Evolutionary conservation across 2,329 filamentous ascomycete species (phyloP).

Genomic region (Cytospora mali): DNA sequence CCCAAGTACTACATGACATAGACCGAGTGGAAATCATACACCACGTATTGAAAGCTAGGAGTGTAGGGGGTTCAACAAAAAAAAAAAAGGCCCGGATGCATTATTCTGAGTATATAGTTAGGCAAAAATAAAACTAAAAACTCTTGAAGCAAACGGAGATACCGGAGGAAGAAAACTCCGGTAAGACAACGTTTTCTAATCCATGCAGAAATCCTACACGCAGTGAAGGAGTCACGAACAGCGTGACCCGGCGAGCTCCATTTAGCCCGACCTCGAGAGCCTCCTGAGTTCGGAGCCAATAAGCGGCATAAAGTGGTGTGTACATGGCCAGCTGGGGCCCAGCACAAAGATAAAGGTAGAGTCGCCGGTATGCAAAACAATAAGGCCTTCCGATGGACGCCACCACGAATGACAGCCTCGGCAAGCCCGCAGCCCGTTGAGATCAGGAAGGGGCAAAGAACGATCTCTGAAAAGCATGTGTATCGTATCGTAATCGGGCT

Average conservation of each 20-base stretch:
- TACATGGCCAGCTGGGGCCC: no score
- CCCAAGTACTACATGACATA: slow-evolving; percentile 73
- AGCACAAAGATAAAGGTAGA: no score
- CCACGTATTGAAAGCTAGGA: background rate
- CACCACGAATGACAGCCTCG: background rate
- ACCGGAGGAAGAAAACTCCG: no score
- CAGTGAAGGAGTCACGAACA: no score
- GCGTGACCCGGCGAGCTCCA: no score
- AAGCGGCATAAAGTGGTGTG: no score
- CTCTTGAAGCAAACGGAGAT: background rate
- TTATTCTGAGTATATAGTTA: background rate
- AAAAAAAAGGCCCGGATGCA: background rate
- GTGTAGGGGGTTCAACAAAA: background rate
- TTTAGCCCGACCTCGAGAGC: no score
- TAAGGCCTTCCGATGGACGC: background rate
- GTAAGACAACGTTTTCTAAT: no score
- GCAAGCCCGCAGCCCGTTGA: background rate
- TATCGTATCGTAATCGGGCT: no score
- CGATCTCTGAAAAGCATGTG: no score
- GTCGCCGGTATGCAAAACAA: background rate
- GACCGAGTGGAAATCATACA: background rate
- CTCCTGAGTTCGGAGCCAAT: no score
- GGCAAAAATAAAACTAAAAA: background rate
- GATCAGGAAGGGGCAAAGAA: background rate
- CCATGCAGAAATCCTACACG: no score